Evolutionary conservation across 306 rosid genomes (phyloP), one percentile per base, ranked within the genome.

Genomic region (Dalbergia cochinchinensis): DNA sequence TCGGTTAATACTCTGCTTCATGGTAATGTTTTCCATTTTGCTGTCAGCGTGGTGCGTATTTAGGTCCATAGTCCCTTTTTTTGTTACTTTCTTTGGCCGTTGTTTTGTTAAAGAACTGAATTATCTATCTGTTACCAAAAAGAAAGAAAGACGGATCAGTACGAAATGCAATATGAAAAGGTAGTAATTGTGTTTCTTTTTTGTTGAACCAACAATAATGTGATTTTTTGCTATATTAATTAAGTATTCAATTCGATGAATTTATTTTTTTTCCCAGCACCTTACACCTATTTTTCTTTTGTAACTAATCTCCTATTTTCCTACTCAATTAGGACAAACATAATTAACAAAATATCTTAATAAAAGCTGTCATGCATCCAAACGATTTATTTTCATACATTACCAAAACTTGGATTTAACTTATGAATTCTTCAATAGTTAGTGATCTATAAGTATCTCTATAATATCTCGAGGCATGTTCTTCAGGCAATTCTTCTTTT

Each of bases 201-300:
- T 74, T 11, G 7, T 44, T 63, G 14, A 20, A 44, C 60, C 44
- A 60, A 55, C 37, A 57, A 44, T 54, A 60, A 45, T 59, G n/a
- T 14, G 73, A 76, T 65, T 41, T 11, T 77, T 53, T 53, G 18
- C 65, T 0, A 54, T 65, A 6, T 20, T 65, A 78, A 39, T 77
- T 51, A 78, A 77, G 7, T 54, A 39, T 78, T 78, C 48, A 78
- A 58, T 78, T 55, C 1, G 48, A 18, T 69, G 48, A 37, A 41
- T 78, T 69, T 18, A 50, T 16, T 48, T 44, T 68, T 67, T 68
- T 4, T 16, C 6, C 41, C 53, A 9, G 15, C 48, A 78, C 68
- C 65, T 57, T 58, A 11, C 45, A 48, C 70, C 18, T 20, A 14
- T 50, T 51, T 18, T 20, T 42, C 18, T 53, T 51, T 41, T 37